Percentiles rank a stretch among this genome's conserved stretches.
Evolutionary conservation across 192 early-diverging fungal species (phyloP).

Genomic region (Linderina pennispora): DNA sequence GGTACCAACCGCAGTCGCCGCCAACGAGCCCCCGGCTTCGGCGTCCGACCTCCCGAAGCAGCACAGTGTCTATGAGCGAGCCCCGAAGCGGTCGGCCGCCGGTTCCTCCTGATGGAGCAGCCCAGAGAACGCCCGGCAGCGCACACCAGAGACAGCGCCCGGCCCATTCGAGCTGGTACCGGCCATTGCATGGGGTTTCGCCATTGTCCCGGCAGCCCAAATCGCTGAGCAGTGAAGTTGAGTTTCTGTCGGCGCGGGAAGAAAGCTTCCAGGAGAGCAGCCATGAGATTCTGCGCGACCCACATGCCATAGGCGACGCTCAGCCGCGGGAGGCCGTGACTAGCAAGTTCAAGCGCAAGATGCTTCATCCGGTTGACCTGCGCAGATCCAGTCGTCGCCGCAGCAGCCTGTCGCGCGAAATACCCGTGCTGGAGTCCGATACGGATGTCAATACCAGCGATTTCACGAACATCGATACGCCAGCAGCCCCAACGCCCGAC

Average conservation of each 20-base stretch:
- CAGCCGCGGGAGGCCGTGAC: slow-evolving; percentile 5
- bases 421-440: slow-evolving; percentile 1
- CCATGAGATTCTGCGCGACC: too few species aligned
- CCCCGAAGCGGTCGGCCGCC: too few species aligned
- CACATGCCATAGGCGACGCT: too few species aligned
- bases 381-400: slow-evolving; percentile 1
- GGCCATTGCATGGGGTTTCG: slow-evolving; percentile 40
- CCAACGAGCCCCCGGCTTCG: too few species aligned
- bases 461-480: background rate
- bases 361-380: slow-evolving; percentile 15
- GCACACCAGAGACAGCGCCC: too few species aligned
- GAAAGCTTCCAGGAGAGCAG: too few species aligned
- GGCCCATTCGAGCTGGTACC: slow-evolving; percentile 35
- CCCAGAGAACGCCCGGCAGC: too few species aligned
- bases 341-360: slow-evolving; percentile 8
- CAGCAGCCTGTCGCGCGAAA: slow-evolving; percentile 8
- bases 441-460: background rate
- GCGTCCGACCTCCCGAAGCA: too few species aligned
- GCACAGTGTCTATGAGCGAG: too few species aligned
- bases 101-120: too few species aligned
- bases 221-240: slow-evolving; percentile 37
- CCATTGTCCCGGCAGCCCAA: slow-evolving; percentile 35
- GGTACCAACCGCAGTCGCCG: too few species aligned
- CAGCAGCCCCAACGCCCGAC: background rate
- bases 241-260: slow-evolving; percentile 13